Conservation (phyloP, 169 alveolate genomes). For the Plasmodium ovale region DNA sequence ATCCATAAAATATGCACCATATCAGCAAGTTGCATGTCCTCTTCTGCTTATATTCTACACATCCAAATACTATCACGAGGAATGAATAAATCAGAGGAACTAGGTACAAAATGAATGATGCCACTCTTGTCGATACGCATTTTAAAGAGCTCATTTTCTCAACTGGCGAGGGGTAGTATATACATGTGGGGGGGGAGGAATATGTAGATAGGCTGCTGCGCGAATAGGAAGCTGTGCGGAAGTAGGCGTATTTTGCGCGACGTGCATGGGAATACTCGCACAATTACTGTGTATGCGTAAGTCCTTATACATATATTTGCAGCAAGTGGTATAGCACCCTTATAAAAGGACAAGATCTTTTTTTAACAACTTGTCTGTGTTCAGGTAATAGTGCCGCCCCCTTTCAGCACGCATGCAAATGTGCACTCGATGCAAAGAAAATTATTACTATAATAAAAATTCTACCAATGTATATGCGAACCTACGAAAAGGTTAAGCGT, state of each 20-base stretch:
- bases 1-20: slow-evolving; percentile 36
- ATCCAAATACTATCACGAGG: slow-evolving; percentile 49
- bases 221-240: no score
- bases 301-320: no score
- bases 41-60: slow-evolving; percentile 39
- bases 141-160: slow-evolving; percentile 72
- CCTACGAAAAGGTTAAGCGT: no score
- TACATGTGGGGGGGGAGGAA: not conserved
- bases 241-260: no score
- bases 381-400: no score
- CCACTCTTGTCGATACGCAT: slow-evolving; percentile 63
- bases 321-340: no score
- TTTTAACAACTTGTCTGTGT: no score
- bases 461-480: no score
- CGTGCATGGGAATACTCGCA: no score
- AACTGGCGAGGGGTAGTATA: not conserved
- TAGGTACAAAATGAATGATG: slow-evolving; percentile 54
- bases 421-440: not conserved
- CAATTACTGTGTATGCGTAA: no score
- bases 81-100: slow-evolving; percentile 60
- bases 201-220: not conserved
- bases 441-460: slow-evolving; percentile 1
- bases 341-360: no score
- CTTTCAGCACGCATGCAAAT: not conserved
- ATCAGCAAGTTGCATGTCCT: slow-evolving; percentile 22